Evolutionary conservation across 2,329 filamentous ascomycete genomes (phyloP).

Genomic region (Fusarium armeniacum): DNA sequence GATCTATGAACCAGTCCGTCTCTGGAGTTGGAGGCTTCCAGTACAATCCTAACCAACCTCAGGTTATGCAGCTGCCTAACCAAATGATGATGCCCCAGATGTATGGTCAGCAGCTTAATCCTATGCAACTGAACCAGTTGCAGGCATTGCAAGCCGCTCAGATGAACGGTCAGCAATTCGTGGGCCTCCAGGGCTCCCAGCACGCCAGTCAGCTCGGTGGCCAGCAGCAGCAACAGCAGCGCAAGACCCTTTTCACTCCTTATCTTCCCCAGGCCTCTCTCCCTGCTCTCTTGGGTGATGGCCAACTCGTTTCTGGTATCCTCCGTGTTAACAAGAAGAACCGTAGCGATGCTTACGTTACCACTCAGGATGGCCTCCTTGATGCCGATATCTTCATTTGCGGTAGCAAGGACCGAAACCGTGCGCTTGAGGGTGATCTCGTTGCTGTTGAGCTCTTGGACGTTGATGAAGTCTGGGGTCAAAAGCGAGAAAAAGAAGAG

Average conservation of each 20-base stretch:
- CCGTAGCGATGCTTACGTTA: constrained; percentile 97
- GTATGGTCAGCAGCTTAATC: constrained; percentile 90
- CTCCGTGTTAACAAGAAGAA: constrained; percentile 99
- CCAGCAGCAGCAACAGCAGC: constrained; percentile 85
- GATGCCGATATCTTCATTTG: constrained; percentile 99
- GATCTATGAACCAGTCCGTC: constrained; percentile 88
- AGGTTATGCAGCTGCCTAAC: constrained; percentile 86
- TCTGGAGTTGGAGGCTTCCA: constrained; percentile 88
- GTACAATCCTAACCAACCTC: constrained; percentile 83
- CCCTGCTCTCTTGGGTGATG: constrained; percentile 89
- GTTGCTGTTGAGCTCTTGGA: constrained; percentile 97
- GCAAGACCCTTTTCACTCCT: constrained; percentile 98
- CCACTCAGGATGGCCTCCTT: constrained; percentile 85
- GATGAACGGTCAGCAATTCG: constrained; percentile 81
- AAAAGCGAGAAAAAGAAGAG: constrained; percentile 99
- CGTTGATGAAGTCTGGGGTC: constrained; percentile 97
- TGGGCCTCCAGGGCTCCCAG: constrained; percentile 77
- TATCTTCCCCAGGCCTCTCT: constrained; percentile 96
- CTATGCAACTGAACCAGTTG: constrained; percentile 88
- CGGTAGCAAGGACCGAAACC: constrained; percentile 98
- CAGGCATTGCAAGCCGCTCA: constrained; percentile 93
- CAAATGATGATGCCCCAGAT: constrained; percentile 90
- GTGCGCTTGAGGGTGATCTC: constrained; percentile 94
- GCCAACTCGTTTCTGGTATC: constrained; percentile 95
- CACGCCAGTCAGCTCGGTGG: constrained; percentile 76